phyloP scores from a whole-genome alignment of 2,329 filamentous ascomycete species.

The Ceratocystis papillata region DNA sequence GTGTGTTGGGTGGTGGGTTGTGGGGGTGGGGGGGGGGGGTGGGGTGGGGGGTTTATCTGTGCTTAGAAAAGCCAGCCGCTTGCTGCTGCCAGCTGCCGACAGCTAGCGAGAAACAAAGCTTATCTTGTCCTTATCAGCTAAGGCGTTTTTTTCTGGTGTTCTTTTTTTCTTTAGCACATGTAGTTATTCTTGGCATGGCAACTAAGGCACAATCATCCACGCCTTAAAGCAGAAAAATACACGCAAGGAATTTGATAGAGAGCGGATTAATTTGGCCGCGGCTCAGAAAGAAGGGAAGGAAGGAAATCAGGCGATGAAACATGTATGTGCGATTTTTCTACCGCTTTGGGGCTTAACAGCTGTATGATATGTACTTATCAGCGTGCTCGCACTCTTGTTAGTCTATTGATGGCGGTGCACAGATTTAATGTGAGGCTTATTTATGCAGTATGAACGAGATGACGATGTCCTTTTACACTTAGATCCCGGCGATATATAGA shows the following conservation, averaged over 20 bases:
- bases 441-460: neutral
- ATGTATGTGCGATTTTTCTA: neutral
- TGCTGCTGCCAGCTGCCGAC: too few relatives aligned
- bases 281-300: neutral
- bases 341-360: slow-evolving; percentile 8
- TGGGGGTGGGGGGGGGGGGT: too few relatives aligned
- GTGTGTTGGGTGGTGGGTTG: too few relatives aligned
- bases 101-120: too few relatives aligned
- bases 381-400: neutral
- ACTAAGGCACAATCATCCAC: neutral
- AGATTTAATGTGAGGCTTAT: slow-evolving; percentile 3
- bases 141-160: too few relatives aligned
- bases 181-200: too few relatives aligned
- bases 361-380: neutral
- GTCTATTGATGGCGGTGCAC: slow-evolving; percentile 7
- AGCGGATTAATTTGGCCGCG: slow-evolving; percentile 3
- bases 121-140: too few relatives aligned
- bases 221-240: neutral
- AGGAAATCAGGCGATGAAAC: neutral
- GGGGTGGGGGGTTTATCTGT: too few relatives aligned
- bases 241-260: neutral
- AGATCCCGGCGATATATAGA: neutral
- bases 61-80: too few relatives aligned
- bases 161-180: too few relatives aligned
- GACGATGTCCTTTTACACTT: slow-evolving; percentile 9